A percentile compares a stretch with the other conserved stretches of the same genome.
phyloP scores from a whole-genome alignment of 768 basidiomycete genomes.

The Suillus luteus region DNA sequence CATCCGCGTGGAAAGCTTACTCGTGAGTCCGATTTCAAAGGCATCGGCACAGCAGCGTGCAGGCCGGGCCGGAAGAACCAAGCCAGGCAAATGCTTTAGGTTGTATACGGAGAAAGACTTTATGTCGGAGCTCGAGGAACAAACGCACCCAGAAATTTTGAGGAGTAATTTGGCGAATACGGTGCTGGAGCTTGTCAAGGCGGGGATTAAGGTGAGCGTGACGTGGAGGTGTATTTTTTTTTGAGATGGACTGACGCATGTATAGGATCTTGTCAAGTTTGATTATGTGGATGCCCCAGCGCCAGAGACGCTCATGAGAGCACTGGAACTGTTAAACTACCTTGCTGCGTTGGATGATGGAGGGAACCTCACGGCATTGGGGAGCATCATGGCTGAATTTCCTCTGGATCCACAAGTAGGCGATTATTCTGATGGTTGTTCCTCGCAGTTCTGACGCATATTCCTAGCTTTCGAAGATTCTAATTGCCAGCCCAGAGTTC shows the following conservation, averaged over 20 bases:
- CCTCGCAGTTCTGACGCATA: background rate
- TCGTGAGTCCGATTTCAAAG: conserved; percentile 97
- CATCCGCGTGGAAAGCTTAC: conserved; percentile 90
- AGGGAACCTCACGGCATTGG: conserved; percentile 84
- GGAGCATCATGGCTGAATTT: conserved; percentile 95
- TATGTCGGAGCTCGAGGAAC: conserved; percentile 94
- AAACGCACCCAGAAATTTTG: conserved; percentile 96
- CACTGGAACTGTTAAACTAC: conserved; percentile 90
- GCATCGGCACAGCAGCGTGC: conserved; percentile 96
- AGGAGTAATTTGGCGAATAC: conserved; percentile 92
- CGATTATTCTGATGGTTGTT: background rate
- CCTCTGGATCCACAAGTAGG: conserved; percentile 94
- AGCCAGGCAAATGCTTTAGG: conserved; percentile 97
- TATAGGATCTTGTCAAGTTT: conserved; percentile 77
- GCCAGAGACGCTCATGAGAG: conserved; percentile 96
- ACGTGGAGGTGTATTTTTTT: conserved; percentile 11
- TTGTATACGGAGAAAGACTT: conserved; percentile 98
- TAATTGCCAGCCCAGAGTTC: conserved; percentile 93
- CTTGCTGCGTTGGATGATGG: conserved; percentile 93
- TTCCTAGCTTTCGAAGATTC: conserved; percentile 77
- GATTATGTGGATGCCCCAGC: conserved; percentile 94
- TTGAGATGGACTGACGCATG: background rate
- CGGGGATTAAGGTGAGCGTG: conserved; percentile 75
- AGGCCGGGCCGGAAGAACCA: conserved; percentile 93
- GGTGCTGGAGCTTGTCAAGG: conserved; percentile 90